Percentiles rank a stretch among this genome's conserved stretches.
Evolutionary conservation across 75 land plant species (phyloP).

Genomic region (Gnetum montanum): DNA sequence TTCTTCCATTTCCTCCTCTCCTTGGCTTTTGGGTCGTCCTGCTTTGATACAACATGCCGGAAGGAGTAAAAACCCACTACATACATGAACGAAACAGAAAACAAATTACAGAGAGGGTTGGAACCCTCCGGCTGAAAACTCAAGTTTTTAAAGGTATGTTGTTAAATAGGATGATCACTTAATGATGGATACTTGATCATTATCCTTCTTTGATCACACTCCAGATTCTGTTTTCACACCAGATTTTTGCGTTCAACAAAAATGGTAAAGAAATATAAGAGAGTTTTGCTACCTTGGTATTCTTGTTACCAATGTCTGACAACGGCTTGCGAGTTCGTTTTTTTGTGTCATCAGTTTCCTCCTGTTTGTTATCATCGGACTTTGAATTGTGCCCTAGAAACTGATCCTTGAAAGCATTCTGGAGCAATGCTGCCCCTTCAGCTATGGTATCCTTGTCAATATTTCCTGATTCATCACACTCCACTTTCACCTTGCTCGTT

Average conservation of each 20-base stretch:
- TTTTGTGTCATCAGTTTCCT: slow-evolving; percentile 8
- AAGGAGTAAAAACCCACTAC: no score
- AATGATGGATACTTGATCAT: no score
- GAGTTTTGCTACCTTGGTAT: no score
- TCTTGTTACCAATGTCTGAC: slow-evolving; percentile 88
- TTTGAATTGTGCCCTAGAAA: background rate
- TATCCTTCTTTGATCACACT: no score
- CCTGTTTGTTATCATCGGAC: slow-evolving; percentile 1
- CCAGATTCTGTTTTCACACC: no score
- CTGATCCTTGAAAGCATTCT: slow-evolving; percentile 42
- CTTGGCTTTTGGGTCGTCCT: slow-evolving; percentile 15
- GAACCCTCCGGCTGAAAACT: no score
- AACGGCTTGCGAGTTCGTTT: slow-evolving; percentile 48
- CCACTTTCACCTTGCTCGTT: no score
- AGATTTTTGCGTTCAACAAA: no score
- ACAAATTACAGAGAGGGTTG: background rate
- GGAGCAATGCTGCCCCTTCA: slow-evolving; percentile 52
- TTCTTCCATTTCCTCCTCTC: slow-evolving; percentile 60
- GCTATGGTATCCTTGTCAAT: background rate
- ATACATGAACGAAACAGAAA: background rate
- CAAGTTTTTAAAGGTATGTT: no score
- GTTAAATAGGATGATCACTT: no score
- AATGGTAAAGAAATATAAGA: no score
- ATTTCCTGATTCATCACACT: background rate
- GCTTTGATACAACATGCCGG: no score